Base-by-base conservation (phyloP, 345 rosid species). In the Syzygium aqueum region DNA sequence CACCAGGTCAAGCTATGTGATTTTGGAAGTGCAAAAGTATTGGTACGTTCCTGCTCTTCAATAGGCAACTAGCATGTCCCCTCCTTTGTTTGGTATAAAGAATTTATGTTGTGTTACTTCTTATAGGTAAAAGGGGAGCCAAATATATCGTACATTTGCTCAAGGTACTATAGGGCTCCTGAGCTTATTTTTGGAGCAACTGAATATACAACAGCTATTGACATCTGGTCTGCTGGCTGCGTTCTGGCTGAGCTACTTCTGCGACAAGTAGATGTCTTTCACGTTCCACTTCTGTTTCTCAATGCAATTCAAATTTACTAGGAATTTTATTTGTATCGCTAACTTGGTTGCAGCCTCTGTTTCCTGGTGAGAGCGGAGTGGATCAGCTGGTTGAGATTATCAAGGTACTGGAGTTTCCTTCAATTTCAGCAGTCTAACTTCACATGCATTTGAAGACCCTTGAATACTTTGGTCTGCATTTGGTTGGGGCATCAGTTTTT, bases 131-230 rank as follows among this genome's bases (percentile, higher is more conserved):
- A 85, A 89, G 89, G 90, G 67, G 90, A 89, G 77, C 86, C 89
- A 51, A 89, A 89, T 85, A 85, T 89, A 85, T 89, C 90, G 22
- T 89, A 89, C 86, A 89, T 89, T 37, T 89, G 90, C 83, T 87
- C 90, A 3, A 85, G 90, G 63, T 89, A 89, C 87, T 89, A 89
- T 51, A 51, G 90, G 56, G 89, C 89, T 46, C 90, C 90, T 22
- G 89, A 89, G 86, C 90, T 89, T 87, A 89, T 89, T 49, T 89
- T 89, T 61, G 88, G 90, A 52, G 90, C 90, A 23, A 89, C 90
- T 40, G 89, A 89, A 61, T 89, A 87, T 28, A 85, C 89, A 28
- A 85, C 77, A n/a, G 90, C 90, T 9, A 89, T 89, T 83, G 90
- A 89, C 85, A 61, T 89, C 85, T 89, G 90, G 90, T 89, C 90